Conservation (phyloP, 371 early-diverging fungal species). For the Lichtheimia ramosa region DNA sequence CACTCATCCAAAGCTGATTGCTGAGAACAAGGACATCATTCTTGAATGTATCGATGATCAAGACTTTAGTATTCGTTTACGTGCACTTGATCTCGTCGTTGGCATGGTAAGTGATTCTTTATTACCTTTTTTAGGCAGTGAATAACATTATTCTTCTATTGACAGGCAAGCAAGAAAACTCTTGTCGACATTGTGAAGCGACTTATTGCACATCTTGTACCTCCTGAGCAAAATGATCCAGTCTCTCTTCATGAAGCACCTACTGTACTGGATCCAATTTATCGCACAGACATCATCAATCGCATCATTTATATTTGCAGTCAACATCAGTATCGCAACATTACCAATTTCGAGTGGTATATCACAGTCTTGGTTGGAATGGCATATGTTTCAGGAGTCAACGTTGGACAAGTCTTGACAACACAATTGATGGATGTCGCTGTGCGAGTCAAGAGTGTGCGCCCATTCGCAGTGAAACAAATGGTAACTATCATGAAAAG, state of each 20-base stretch:
- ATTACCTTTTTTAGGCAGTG: not conserved
- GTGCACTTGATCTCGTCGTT: slow-evolving; percentile 84
- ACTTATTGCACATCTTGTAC: slow-evolving; percentile 77
- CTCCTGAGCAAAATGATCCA: slow-evolving; percentile 19
- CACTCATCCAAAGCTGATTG: slow-evolving; percentile 82
- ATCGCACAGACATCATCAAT: slow-evolving; percentile 79
- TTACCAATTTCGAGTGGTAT: slow-evolving; percentile 97
- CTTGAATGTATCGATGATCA: slow-evolving; percentile 89
- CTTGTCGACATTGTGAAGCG: slow-evolving; percentile 80
- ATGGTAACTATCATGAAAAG: slow-evolving; percentile 54
- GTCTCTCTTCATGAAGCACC: slow-evolving; percentile 40
- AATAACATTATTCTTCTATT: not conserved
- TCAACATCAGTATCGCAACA: slow-evolving; percentile 77
- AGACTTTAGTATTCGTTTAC: slow-evolving; percentile 87
- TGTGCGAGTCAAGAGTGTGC: slow-evolving; percentile 85
- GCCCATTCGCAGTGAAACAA: slow-evolving; percentile 72
- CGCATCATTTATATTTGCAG: slow-evolving; percentile 84
- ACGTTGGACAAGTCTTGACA: slow-evolving; percentile 68
- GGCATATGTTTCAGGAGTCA: slow-evolving; percentile 71
- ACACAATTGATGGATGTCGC: slow-evolving; percentile 86
- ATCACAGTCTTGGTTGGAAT: slow-evolving; percentile 78
- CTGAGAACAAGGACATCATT: slow-evolving; percentile 81
- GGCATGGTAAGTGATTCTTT: slow-evolving; percentile 62
- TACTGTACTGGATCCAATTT: slow-evolving; percentile 66
- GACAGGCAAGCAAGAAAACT: slow-evolving; percentile 72